Conservation (phyloP, 352 stramenopile genomes). For the Thraustochytrium sp. region DNA sequence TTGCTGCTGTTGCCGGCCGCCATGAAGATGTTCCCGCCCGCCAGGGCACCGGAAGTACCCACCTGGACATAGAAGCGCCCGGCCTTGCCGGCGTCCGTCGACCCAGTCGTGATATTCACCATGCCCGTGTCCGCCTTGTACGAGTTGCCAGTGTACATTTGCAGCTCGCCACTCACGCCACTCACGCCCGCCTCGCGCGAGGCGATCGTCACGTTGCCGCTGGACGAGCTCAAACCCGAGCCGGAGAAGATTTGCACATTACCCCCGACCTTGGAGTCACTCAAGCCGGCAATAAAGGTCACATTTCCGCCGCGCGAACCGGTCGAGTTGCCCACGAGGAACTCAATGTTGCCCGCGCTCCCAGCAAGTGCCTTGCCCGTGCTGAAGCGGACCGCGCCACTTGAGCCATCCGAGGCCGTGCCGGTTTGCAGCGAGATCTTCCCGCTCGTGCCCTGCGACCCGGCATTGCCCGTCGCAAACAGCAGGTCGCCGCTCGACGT, state of each 20-base stretch:
- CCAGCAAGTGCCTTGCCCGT: neutral
- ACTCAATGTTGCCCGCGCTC: slow-evolving; percentile 27
- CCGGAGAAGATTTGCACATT: slow-evolving; percentile 11
- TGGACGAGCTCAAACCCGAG: neutral
- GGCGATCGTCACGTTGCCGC: slow-evolving; percentile 17
- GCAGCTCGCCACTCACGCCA: neutral
- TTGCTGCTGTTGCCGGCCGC: slow-evolving; percentile 8
- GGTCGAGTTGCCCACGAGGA: slow-evolving; percentile 21
- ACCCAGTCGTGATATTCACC: slow-evolving; percentile 22
- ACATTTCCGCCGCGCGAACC: neutral
- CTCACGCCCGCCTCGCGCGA: neutral
- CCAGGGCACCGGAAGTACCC: neutral
- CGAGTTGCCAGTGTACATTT: neutral
- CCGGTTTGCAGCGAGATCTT: neutral
- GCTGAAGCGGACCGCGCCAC: neutral
- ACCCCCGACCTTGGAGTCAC: neutral
- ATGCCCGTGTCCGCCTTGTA: neutral
- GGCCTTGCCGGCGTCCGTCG: neutral
- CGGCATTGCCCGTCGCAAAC: neutral
- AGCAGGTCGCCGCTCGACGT: neutral
- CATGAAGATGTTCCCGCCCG: neutral
- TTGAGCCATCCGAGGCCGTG: neutral
- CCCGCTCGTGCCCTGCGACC: neutral
- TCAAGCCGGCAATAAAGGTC: slow-evolving; percentile 7
- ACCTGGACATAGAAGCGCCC: neutral